Conservation (phyloP, 2,329 filamentous ascomycete species). For the Aspergillus oerlinghausenensis region DNA sequence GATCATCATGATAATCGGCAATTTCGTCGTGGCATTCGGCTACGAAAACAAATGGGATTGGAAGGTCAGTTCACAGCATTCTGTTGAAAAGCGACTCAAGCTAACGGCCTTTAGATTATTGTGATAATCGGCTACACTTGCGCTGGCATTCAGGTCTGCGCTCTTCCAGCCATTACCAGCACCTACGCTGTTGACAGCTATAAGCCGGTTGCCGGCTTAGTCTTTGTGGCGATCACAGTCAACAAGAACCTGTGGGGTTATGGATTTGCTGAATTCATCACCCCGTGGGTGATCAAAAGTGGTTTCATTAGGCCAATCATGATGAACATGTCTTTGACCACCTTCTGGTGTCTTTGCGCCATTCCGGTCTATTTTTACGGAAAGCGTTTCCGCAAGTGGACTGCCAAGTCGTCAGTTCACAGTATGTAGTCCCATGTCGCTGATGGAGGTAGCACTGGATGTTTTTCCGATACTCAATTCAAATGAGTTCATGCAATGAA, state of each 20-base stretch:
- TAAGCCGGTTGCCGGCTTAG: constrained; percentile 56
- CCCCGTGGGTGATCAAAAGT: constrained; percentile 45
- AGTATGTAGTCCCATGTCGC: constrained; percentile 36
- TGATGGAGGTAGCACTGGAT: not conserved
- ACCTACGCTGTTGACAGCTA: constrained; percentile 61
- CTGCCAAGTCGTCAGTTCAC: constrained; percentile 53
- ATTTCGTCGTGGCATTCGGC: constrained; percentile 52
- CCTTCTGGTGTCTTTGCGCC: constrained; percentile 52
- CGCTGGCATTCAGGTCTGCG: constrained; percentile 55
- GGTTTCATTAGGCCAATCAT: constrained; percentile 57
- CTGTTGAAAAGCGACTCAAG: not conserved
- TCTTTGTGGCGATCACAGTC: constrained; percentile 59
- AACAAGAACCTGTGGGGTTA: constrained; percentile 64
- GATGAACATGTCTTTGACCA: constrained; percentile 53
- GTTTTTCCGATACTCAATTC: not conserved
- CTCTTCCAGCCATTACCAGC: constrained; percentile 55
- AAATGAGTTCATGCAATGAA: not conserved
- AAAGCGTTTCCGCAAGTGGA: constrained; percentile 56
- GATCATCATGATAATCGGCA: constrained; percentile 54
- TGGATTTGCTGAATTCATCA: constrained; percentile 55
- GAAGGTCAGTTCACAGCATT: constrained; percentile 35
- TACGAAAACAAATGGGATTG: constrained; percentile 52
- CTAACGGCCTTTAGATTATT: constrained; percentile 29
- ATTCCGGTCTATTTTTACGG: constrained; percentile 55
- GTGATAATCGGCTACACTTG: constrained; percentile 56